Evolutionary conservation across 768 basidiomycete species (phyloP).

Genomic region (Rhodotorula paludigena): DNA sequence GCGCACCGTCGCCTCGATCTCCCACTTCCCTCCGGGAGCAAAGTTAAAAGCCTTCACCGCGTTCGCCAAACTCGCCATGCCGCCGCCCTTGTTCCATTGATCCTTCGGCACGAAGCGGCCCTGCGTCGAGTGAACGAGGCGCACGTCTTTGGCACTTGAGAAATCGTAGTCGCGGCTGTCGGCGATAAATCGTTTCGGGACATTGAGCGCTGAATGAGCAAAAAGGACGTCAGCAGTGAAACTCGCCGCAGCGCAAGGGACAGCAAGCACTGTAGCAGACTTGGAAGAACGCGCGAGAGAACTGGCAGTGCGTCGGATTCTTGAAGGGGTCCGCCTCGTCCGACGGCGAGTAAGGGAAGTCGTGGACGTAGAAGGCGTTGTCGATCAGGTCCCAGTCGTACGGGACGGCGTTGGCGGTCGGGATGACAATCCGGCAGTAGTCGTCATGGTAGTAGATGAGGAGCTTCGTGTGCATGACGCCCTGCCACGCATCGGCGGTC

Average conservation of each 20-base stretch:
- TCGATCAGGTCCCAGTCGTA: conserved; percentile 30
- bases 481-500: not conserved
- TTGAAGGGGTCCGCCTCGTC: not conserved
- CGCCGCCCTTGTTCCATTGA: conserved; percentile 13
- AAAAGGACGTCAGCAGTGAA: not conserved
- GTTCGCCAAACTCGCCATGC: conserved; percentile 20
- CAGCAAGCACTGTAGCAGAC: not conserved
- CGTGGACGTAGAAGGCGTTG: conserved; percentile 33
- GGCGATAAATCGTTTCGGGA: conserved; percentile 1
- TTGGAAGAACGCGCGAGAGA: conserved; percentile 8
- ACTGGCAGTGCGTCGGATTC: conserved; percentile 26
- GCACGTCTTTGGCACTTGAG: not conserved
- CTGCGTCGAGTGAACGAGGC: conserved; percentile 15
- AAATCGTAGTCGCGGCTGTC: conserved; percentile 17
- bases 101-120: not conserved
- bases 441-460: conserved; percentile 16
- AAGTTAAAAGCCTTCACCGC: conserved; percentile 14
- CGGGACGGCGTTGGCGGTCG: conserved; percentile 26
- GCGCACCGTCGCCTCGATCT: conserved; percentile 29
- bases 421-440: conserved; percentile 34
- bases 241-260: not conserved
- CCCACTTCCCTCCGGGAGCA: conserved; percentile 18
- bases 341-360: conserved; percentile 16
- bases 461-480: conserved; percentile 29
- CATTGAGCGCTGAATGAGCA: not conserved